Conservation (phyloP, 148 eudicot species). For the Fagopyrum homotropicum region DNA sequence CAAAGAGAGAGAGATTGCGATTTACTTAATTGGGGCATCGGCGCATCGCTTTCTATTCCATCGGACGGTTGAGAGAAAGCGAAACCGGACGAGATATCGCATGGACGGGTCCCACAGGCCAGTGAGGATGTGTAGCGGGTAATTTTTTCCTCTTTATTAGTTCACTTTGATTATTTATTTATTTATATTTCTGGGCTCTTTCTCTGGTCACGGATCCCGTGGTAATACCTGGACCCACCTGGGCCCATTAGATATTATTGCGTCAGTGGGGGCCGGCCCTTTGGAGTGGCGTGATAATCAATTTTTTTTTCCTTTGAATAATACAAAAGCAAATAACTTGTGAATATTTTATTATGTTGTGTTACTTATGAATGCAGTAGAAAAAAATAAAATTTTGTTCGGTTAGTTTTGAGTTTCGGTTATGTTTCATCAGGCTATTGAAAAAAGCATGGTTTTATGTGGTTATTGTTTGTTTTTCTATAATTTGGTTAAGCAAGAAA, state of each 20-base stretch:
- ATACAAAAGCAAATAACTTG: neutral
- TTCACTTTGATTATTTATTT: neutral
- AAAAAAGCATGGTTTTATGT: too few species aligned
- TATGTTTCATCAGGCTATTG: too few species aligned
- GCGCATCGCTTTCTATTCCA: slow-evolving; percentile 2
- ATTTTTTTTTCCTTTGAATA: neutral
- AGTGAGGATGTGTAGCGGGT: neutral
- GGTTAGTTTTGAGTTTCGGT: too few species aligned
- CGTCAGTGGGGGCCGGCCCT: neutral
- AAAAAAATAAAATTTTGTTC: too few species aligned
- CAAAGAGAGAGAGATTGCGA: neutral
- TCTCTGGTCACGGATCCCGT: neutral
- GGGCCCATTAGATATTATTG: neutral
- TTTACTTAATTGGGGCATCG: neutral
- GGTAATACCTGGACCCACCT: neutral
- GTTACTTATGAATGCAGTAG: too few species aligned
- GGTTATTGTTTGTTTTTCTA: too few species aligned
- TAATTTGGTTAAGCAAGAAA: too few species aligned
- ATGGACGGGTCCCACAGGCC: neutral
- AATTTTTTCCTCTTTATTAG: neutral
- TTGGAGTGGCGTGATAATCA: neutral
- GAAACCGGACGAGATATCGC: neutral
- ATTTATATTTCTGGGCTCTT: neutral
- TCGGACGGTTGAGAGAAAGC: slow-evolving; percentile 2
- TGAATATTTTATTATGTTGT: too few species aligned